Evolutionary conservation across 2,329 filamentous ascomycete species (phyloP), one percentile per base, ranked within the genome.

Genomic region (Pseudocercospora fuligena): DNA sequence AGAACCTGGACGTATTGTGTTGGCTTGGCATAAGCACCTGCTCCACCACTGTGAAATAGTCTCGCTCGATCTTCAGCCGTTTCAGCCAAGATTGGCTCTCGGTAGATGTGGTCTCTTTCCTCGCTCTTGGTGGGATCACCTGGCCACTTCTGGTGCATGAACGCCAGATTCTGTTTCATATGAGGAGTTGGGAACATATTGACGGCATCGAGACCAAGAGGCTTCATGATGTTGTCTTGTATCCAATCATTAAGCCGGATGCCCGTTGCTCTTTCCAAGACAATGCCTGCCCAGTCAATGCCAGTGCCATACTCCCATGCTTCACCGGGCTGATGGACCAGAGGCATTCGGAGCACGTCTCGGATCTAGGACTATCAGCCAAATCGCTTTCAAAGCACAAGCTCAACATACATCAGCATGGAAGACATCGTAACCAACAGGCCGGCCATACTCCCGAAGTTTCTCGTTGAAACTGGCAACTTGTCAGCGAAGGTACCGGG

Each of bases 1-100:
- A 92, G 82, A 23, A 91, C 82, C 86, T 87, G 83, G 64, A 82
- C 81, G 71, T 89, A 91, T 54, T 91, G 88, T 8, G 82, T 81
- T 0, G 88, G 87, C 66, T 78, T 80, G 2, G 86, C 85, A 72
- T 86, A 91, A 57, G 86, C 80, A 2, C 89, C 89, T 2, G 83
- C 88, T 4, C 89, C 89, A 5, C 87, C 89, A 51, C 83, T 85
- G 73, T 90, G 83, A 75, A 89, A 85, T 11, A 85, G 75, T 2
- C 66, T 65, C 3, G 78, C 77, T 58, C 80, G 78, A 54, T 87
- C 81, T 6, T 82, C 78, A 11, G 81, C 74, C 1, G 78, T 80
- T 5, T 80, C 76, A 5, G 77, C 80, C n/a, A 81, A 73, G 0
- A 89, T 73, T 0, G 86, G 79, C 2, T 77, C 76, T 2, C 82